Base-by-base conservation (phyloP, 1,139 yeast genomes). In the Candida albicans region DNA sequence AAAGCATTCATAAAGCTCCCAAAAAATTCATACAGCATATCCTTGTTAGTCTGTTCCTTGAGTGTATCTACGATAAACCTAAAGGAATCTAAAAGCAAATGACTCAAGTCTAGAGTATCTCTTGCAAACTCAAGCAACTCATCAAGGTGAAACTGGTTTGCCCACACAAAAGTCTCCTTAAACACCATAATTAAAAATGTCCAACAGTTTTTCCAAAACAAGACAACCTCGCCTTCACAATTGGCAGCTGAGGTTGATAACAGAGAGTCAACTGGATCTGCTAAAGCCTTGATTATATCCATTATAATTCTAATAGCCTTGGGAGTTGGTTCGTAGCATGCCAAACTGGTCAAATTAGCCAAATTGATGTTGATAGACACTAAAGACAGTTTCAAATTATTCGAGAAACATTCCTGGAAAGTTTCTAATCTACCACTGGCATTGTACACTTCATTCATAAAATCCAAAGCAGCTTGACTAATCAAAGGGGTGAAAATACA, bases 31-130 rank as follows among this genome's bases (percentile, higher is more conserved):
- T 53, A 55, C 44, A 39, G 44, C 1, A 37, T 28, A 14, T 55
- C 51, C 4, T 51, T 50, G 9, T 48, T 37, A 9, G 47, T 30
- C 25, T 34, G 30, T 8, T n/a, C 41, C 33, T 52, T 49, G 5
- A 73, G 53, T 24, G 67, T 57, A 34, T 67, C 74, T 8, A 69
- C 75, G 37, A 88, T 67, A 9, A 77, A 66, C 45, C 86, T 70
- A 55, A 79, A 86, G 2, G 91, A 81, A 46, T 79, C 84, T 14
- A 91, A 63, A 34, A 91, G 65, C 2, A 74, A 65, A 51, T 84
- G 84, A 52, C 96, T 84, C 40, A 87, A 72, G 52, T 91, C 97
- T 42, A 90, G 70, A 0, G 89, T 84, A 60, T 90, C 96, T 59
- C 96, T 79, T 13, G 96, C 87, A 53, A 89, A 90, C 49, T 87